Percentiles rank a stretch among this genome's conserved stretches.
Evolutionary conservation across 805 yeast genomes (phyloP).

Genomic region (Teunomyces gatunensis): DNA sequence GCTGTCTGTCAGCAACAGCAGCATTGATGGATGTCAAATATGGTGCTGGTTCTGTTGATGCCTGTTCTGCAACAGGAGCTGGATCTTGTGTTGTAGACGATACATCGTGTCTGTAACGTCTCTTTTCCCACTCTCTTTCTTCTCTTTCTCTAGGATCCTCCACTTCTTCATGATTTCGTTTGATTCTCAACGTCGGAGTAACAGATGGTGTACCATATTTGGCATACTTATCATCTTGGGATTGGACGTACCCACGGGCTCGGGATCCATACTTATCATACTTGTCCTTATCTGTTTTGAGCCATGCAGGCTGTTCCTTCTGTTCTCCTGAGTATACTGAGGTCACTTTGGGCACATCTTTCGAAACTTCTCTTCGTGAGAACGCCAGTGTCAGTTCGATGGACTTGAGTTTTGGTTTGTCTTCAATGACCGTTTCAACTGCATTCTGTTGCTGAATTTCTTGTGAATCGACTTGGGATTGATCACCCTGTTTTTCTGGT

Average conservation of each 20-base stretch:
- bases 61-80: not conserved
- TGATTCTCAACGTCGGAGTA: constrained; percentile 1
- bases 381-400: constrained; percentile 13
- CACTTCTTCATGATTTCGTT: constrained; percentile 7
- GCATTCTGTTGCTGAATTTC: not conserved
- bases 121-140: not conserved
- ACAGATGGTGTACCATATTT: constrained; percentile 12
- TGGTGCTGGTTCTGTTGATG: constrained; percentile 6
- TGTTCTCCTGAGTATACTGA: constrained; percentile 21
- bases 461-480: not conserved
- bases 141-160: constrained; percentile 4
- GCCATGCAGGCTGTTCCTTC: constrained; percentile 38
- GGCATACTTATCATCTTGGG: constrained; percentile 14
- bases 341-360: not conserved
- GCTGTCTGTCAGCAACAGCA: not conserved
- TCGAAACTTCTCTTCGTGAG: constrained; percentile 18
- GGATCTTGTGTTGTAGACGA: not conserved
- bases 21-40: not conserved
- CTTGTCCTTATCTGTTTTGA: constrained; percentile 30
- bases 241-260: not conserved
- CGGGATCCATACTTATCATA: constrained; percentile 41
- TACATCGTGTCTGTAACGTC: not conserved
- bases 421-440: not conserved
- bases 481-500: not conserved
- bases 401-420: not conserved